These are phyloP conservation scores for Cinnamomum micranthum DNA, from an alignment of 164 flowering plant species.

Conservation along the genomic window DNA sequence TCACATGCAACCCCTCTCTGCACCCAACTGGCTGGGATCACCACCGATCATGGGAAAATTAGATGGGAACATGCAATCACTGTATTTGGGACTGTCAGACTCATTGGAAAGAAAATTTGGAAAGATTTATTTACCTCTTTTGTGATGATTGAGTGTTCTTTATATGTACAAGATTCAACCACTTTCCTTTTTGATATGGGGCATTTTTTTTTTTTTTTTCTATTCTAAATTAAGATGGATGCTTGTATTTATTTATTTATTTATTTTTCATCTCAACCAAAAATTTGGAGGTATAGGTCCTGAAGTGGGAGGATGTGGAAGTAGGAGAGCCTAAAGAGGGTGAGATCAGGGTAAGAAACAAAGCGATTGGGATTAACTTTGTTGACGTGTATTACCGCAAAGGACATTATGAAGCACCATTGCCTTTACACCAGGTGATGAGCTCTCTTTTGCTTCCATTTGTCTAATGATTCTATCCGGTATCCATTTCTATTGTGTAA, in stretches of 20 bases:
- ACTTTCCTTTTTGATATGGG: too few species aligned
- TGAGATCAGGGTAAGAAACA: conserved; percentile 74
- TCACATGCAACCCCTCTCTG: too few species aligned
- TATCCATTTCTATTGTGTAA: background rate
- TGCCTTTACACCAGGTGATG: conserved; percentile 80
- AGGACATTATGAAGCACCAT: conserved; percentile 66
- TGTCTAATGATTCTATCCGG: too few species aligned
- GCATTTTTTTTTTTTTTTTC: too few species aligned
- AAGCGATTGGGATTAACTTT: conserved; percentile 86
- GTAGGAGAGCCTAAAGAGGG: conserved; percentile 66
- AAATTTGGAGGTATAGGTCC: conserved; percentile 35
- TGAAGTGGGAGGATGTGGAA: conserved; percentile 89
- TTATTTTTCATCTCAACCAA: too few species aligned
- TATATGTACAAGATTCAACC: too few species aligned
- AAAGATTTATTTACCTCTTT: too few species aligned
- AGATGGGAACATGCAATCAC: too few species aligned
- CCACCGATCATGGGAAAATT: too few species aligned
- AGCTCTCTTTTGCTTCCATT: background rate
- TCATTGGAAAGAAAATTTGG: background rate
- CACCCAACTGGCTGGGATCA: too few species aligned
- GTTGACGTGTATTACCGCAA: conserved; percentile 73
- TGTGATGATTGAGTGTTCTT: too few species aligned
- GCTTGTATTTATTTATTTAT: background rate
- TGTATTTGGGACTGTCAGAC: background rate
- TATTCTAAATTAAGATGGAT: background rate